Conservation (phyloP, 2,329 filamentous ascomycete species). For the Colletotrichum lentis region DNA sequence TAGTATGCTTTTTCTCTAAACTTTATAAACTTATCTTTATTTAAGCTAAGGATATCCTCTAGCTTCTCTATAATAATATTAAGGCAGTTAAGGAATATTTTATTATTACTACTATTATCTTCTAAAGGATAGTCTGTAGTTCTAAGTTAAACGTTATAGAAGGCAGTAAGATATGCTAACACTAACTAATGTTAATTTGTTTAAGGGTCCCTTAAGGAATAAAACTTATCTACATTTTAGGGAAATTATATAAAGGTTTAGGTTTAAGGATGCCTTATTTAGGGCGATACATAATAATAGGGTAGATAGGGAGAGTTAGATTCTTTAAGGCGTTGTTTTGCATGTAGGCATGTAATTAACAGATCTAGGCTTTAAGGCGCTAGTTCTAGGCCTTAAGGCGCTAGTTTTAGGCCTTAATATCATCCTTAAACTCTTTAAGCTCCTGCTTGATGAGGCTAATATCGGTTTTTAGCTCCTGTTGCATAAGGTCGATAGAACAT, state of each 20-base stretch:
- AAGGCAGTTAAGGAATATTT: not conserved
- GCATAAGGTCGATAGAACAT: not conserved
- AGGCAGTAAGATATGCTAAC: conserved; percentile 6
- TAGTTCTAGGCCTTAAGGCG: not conserved
- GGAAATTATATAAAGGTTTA: not conserved
- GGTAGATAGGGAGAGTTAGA: not conserved
- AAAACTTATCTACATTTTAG: conserved; percentile 10
- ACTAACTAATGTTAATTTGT: not conserved
- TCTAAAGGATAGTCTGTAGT: not conserved
- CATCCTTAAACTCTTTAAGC: not conserved
- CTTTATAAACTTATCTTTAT: conserved; percentile 16
- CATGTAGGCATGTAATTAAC: not conserved
- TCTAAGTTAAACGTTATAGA: conserved; percentile 8
- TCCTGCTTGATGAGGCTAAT: not conserved
- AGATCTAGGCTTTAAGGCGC: conserved; percentile 3
- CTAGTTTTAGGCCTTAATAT: not conserved
- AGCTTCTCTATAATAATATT: conserved; percentile 6
- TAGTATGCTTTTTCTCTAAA: conserved; percentile 8
- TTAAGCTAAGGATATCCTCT: conserved; percentile 19
- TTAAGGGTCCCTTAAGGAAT: conserved; percentile 10
- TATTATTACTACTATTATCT: not conserved
- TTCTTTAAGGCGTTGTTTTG: conserved; percentile 14
- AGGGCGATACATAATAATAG: conserved; percentile 2
- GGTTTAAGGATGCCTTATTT: conserved; percentile 11
- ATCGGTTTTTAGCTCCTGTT: not conserved